Base-by-base conservation (phyloP, 306 rosid species). In the Vigna unguiculata region DNA sequence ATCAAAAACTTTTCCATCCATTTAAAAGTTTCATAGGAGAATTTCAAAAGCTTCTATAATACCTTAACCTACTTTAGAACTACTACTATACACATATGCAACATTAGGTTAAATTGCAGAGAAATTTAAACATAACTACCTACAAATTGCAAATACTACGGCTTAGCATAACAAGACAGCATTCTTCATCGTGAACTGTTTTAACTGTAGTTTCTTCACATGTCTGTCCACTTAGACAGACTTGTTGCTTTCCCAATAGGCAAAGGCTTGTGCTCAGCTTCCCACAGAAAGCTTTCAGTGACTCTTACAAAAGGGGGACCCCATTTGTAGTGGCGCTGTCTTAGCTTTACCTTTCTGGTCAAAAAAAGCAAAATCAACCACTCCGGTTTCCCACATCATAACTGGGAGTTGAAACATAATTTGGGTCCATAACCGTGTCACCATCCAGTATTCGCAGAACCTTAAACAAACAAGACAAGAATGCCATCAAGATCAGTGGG, bases 361-460 rank as follows among this genome's bases (percentile, higher is more conserved):
- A 87, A 17, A 87, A 17, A 87, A 62, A 66, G 32, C 86, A 84
- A 36, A 65, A 65, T 65, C 52, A 65, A 66, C 89, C 87, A 63
- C 96, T 89, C 73, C 83, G 79, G 79, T 78, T 90, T 70, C 96
- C 93, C 10, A 81, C 85, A 15, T 87, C 93, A 45, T 82, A 86
- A 53, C 94, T 84, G 0, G 88, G 87, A 11, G 86, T 85, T 24
- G 93, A 72, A 71, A 85, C 34, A 82, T 69, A 87, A 78, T 81
- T 90, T 30, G 88, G 6, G 71, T 95, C 99, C 90, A 90, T 77
- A 48, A 92, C 78, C 79, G 82, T 81, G 85, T 95, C 97, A 0
- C 97, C 97, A 72, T 95, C 99, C 19, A 95, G 89, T 9, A 92
- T 88, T 5, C 97, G 92, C 19, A 95, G 89, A 68, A 95, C 97